Evolutionary conservation across 352 stramenopile genomes (phyloP), one percentile per base, ranked within the genome.

Genomic region (Phytophthora brassicae): DNA sequence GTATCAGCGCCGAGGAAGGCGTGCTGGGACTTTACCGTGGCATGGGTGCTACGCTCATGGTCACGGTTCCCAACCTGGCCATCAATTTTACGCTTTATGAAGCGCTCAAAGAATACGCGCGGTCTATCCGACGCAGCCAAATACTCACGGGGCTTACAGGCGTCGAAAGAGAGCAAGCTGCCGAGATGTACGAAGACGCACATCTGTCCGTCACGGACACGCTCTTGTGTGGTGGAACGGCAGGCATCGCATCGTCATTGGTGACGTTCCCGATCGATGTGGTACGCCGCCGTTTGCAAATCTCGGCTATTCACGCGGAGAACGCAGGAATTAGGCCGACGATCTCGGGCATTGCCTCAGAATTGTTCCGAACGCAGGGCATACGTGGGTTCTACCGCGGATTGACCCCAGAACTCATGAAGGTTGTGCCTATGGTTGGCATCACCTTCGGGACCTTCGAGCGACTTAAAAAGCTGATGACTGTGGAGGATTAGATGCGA

Each of bases 391-490:
- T 97, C 54, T 97, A 96, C 64, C 83, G 89, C 17, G 89, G 89
- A 13, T 66, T 99, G 56, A 93, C 89, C 28, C 94, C 95, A 6
- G 96, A 99, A 75, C 74, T 98, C 52, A 87, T 99, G 79, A 99
- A 99, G 68, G 96, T 99, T 17, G 88, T 98, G 52, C 96, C 96
- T 6, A 98, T 98, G 93, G 96, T 99, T 35, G 92, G 92, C 17
- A 98, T 97, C 53, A 98, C 97, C 46, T 99, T 99, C 55, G 84
- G 89, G 55, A 94, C 94, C 22, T 99, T 98, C 72, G 96, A 99
- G 71, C 83, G 81, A 50, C 84, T 98, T 66, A 98, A 98, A 72
- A 89, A 95, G 47, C 48, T 95, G 52, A 77, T 98, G 47, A 62
- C 87, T 53, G 71, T 92, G 70, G 79, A 95, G 51, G 54, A 76